Base-by-base conservation (phyloP, 2,329 filamentous ascomycete species). In the Aspergillaceae sp. region DNA sequence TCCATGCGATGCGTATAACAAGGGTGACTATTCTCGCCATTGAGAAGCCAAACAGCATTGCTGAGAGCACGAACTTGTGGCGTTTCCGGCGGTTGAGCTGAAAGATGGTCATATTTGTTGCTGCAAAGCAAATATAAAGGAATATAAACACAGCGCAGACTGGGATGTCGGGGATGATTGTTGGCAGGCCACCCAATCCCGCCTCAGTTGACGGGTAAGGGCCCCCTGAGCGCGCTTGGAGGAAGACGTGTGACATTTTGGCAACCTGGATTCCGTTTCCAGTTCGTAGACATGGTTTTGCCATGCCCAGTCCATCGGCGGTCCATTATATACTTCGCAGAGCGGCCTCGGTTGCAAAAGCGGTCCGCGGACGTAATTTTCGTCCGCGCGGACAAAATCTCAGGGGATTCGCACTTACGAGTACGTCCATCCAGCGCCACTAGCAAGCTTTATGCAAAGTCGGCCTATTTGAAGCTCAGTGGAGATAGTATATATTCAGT, bases 71-170 rank as follows among this genome's bases (percentile, higher is more conserved):
- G 56, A 77, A 77, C 47, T 75, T 76, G 57, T 74, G 70, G 7
- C 64, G 64, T 35, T 60, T 57, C 11, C 57, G 56, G 11, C 52
- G 57, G 54, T 77, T 77, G 8, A 55, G 50, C 37, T 65, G 66
- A 48, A 75, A 67, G 4, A 74, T 63, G 5, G 64, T 65, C 65
- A 76, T 72, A 51, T 76, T 69, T 10, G 59, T 53, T 8, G 58
- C 61, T 5, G 70, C 74, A 10, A 62, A 68, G 19, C 55, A 38
- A 35, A 74, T 53, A 56, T 72, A 77, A 30, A 72, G 58, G 36
- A 66, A 61, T 9, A 88, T 62, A 51, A 89, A 77, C 47, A 86
- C 75, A 44, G 75, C 72, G 50, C 72, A 78, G 59, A 87, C 74
- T 34, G 84, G 82, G 5, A 82, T 73, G 61, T 90, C 86, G 51